Conservation (phyloP, 371 early-diverging fungal genomes). For the Rhizopus stolonifer region DNA sequence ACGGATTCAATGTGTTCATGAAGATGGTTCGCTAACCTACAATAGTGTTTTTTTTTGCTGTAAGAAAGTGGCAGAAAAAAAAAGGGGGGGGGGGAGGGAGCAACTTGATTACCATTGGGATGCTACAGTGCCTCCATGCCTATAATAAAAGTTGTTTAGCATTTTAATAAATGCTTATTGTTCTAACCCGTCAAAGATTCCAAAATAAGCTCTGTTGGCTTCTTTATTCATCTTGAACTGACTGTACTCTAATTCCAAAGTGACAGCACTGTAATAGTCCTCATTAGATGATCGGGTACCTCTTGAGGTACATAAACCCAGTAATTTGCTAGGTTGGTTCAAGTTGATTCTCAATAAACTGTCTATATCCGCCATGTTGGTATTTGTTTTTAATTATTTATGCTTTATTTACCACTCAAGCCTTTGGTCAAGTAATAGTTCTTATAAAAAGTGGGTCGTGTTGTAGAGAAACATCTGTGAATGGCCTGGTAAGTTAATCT, state of each 20-base stretch:
- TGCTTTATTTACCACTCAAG: conserved; percentile 14
- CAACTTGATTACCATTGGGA: conserved; percentile 43
- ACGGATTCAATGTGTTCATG: conserved; percentile 46
- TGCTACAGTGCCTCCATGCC: conserved; percentile 47
- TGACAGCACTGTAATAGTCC: conserved; percentile 39
- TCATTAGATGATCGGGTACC: conserved; percentile 51
- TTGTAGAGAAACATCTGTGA: conserved; percentile 10
- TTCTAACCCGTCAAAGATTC: conserved; percentile 55
- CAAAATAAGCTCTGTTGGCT: conserved; percentile 46
- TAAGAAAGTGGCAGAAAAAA: too few relatives aligned
- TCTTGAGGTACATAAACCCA: conserved; percentile 41
- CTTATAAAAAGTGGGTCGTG: conserved; percentile 10
- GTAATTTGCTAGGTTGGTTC: conserved; percentile 27
- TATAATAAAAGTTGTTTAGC: conserved; percentile 1
- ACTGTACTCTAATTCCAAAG: conserved; percentile 31
- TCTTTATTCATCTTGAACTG: conserved; percentile 29
- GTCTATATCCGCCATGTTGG: conserved; percentile 3
- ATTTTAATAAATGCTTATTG: neutral
- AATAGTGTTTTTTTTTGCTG: too few relatives aligned
- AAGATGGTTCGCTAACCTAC: conserved; percentile 40
- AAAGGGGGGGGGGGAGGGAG: too few relatives aligned
- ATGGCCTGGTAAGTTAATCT: neutral
- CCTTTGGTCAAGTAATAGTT: conserved; percentile 30
- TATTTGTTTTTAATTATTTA: neutral
- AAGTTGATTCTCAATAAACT: conserved; percentile 29